phyloP scores from a whole-genome alignment of 202 grass and related monocot species.

The Panicum hallii region DNA sequence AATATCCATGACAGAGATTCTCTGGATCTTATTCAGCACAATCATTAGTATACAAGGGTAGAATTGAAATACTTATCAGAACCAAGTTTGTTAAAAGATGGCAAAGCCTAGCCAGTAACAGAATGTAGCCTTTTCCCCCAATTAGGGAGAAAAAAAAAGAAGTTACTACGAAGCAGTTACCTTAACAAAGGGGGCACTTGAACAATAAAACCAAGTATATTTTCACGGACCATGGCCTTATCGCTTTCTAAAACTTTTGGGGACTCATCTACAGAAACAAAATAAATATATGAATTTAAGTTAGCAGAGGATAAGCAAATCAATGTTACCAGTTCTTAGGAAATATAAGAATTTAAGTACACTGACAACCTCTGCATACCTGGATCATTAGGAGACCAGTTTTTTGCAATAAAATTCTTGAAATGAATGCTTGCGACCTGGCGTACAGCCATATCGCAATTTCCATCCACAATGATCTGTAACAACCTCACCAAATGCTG shows the following conservation, averaged over 20 bases:
- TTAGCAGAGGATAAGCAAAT: constrained; percentile 21
- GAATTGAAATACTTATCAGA: constrained; percentile 26
- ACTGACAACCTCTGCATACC: constrained; percentile 47
- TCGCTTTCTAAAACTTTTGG: constrained; percentile 76
- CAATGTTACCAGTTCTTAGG: not conserved
- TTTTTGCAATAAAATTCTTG: constrained; percentile 96
- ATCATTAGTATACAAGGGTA: not conserved
- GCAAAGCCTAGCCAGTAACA: not conserved
- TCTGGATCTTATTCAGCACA: not conserved
- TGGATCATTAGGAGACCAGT: constrained; percentile 81
- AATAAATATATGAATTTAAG: constrained; percentile 22
- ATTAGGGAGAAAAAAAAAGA: not conserved
- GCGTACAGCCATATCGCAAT: constrained; percentile 82
- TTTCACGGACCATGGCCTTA: constrained; percentile 78
- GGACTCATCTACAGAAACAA: constrained; percentile 58
- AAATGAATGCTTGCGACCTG: constrained; percentile 98
- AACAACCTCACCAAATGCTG: constrained; percentile 88
- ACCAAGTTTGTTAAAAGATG: not conserved
- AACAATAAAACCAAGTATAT: constrained; percentile 90
- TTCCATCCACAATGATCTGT: constrained; percentile 88
- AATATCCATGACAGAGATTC: not conserved
- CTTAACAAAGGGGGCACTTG: constrained; percentile 91
- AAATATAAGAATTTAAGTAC: constrained; percentile 19
- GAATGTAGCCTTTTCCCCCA: not conserved
- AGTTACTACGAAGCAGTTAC: constrained; percentile 45